Percentiles rank a stretch among this genome's conserved stretches.
phyloP scores from a whole-genome alignment of 345 rosid genomes.

The Isatis tinctoria region DNA sequence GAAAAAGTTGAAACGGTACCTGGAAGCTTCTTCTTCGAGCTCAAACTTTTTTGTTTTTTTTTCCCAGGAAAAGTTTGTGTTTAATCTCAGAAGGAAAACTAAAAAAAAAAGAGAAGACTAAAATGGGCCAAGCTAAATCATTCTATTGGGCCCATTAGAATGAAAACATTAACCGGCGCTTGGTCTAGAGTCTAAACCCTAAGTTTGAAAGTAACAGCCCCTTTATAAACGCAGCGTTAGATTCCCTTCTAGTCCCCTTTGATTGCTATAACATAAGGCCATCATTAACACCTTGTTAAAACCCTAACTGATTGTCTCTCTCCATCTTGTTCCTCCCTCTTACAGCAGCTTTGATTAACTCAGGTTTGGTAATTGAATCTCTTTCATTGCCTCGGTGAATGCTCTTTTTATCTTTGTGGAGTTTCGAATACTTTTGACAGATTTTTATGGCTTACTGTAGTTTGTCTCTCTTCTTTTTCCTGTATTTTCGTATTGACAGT shows the following conservation, averaged over 20 bases:
- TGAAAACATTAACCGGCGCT: background rate
- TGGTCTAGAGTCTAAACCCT: background rate
- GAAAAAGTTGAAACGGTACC: background rate
- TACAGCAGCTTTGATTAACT: background rate
- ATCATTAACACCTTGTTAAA: background rate
- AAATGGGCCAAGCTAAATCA: background rate
- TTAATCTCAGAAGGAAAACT: background rate
- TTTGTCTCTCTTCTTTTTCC: background rate
- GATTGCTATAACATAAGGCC: background rate
- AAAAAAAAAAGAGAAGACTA: background rate
- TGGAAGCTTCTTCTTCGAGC: conserved; percentile 23
- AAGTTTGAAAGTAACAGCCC: background rate
- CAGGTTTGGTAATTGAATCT: background rate
- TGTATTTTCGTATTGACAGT: background rate
- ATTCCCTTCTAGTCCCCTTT: background rate
- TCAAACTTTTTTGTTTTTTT: background rate
- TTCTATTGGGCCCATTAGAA: background rate
- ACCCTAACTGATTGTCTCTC: conserved; percentile 3
- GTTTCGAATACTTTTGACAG: background rate
- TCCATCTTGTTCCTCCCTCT: background rate
- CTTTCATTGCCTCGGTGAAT: background rate
- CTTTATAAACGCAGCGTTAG: background rate
- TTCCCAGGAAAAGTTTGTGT: background rate
- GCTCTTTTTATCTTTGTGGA: background rate
- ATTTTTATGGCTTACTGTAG: background rate